Evolutionary conservation across 2,329 filamentous ascomycete species (phyloP), one percentile per base, ranked within the genome.

Genomic region (Hypomyces perniciosus): DNA sequence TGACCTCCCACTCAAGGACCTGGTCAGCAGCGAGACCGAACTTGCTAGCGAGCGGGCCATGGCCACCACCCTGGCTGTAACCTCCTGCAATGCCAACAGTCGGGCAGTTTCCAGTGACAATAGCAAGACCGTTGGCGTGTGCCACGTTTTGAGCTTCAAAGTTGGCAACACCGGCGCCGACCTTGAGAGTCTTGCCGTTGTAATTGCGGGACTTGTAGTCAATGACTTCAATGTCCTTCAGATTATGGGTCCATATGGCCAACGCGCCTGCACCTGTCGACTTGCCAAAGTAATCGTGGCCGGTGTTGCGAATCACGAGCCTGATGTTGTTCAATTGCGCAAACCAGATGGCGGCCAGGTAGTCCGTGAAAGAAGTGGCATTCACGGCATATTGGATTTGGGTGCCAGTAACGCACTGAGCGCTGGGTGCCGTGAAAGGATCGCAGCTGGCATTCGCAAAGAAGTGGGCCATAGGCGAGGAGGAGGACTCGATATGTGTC

Each of bases 11-110:
- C 54, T 76, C 71, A 2, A 86, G 68, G 0, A 76, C 72, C 45
- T 85, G 75, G 55, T 86, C 82, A 0, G 80, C 80, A 9, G 66
- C 77, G 0, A 87, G 68, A 5, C 83, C 83, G 44, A 77, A 79
- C n/a, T 62, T 67, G 2, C 75, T 76, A 31, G 68, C 70, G 1
- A 86, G 68, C 0, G 74, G 68, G 1, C 72, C 75, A 59, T 84
- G 80, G 0, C 83, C 83, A 10, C 80, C 83, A 5, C 80, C 81
- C 60, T 82, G 78, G 3, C 70, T 74, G 57, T 78, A 85, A 1
- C 82, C 82, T 12, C 82, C 83, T 0, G 77, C 75, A 6, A 80
- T 57, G 1, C 80, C 81, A 5, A 85, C 80, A 0, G 74, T 77
- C 1, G 58, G 53, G 48, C 78, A 78, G n/a, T 78, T 75, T 4